phyloP scores from a whole-genome alignment of 2,329 filamentous ascomycete species.

The Helotiales sp. region DNA sequence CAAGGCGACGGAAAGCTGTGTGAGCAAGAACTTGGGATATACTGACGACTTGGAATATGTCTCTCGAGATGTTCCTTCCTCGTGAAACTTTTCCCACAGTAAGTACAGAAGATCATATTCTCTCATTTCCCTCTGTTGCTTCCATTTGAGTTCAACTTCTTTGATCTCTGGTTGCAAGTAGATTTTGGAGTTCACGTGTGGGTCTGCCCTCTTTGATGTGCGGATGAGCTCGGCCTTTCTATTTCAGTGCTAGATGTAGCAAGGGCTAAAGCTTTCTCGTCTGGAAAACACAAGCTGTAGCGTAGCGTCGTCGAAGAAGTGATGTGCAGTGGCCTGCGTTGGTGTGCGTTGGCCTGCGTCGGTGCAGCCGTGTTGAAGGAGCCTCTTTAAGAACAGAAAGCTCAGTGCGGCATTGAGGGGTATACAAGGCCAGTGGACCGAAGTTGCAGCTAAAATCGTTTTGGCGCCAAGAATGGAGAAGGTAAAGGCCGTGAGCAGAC shows the following conservation, averaged over 20 bases:
- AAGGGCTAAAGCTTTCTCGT: neutral
- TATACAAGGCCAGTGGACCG: neutral
- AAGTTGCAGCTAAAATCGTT: constrained; percentile 1
- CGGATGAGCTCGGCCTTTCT: neutral
- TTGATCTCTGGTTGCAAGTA: neutral
- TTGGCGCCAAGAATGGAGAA: neutral
- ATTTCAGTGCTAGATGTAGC: neutral
- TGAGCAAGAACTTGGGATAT: neutral
- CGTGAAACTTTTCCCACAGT: constrained; percentile 55
- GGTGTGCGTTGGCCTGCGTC: no score
- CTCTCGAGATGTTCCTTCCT: constrained; percentile 58
- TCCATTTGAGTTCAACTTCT: neutral
- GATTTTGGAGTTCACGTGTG: neutral
- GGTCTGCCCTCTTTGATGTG: neutral
- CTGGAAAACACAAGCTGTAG: neutral
- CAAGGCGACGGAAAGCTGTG: neutral
- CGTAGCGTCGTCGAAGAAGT: neutral
- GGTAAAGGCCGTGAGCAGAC: neutral
- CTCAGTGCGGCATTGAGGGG: neutral
- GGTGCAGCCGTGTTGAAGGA: neutral
- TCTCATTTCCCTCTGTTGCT: neutral
- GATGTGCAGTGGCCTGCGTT: neutral
- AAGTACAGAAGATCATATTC: constrained; percentile 50
- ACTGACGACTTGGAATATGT: constrained; percentile 53
- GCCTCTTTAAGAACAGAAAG: neutral